phyloP scores from a whole-genome alignment of 495 filamentous ascomycete species.

The Aspergillus ellipticus region DNA sequence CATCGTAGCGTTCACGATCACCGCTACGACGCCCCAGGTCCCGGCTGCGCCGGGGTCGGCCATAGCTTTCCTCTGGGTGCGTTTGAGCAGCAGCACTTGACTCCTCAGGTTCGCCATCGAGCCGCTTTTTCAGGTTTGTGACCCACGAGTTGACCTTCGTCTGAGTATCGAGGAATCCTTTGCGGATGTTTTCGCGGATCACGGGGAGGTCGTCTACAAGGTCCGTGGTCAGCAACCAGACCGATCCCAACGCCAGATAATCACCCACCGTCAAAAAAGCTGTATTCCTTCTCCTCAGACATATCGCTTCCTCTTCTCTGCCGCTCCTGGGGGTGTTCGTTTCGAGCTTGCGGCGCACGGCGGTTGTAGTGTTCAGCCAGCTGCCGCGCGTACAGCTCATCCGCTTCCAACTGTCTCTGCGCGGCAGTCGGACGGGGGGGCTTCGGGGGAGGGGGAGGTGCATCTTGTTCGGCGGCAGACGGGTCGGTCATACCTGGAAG shows the following conservation, averaged over 20 bases:
- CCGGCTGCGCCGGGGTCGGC: slow-evolving; percentile 49
- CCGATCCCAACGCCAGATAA: not conserved
- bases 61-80: slow-evolving; percentile 40
- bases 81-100: slow-evolving; percentile 40
- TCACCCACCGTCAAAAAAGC: slow-evolving; percentile 75
- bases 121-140: slow-evolving; percentile 78
- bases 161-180: slow-evolving; percentile 94
- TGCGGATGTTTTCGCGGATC: slow-evolving; percentile 88
- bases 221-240: slow-evolving; percentile 12
- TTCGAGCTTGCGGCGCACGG: slow-evolving; percentile 36
- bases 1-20: slow-evolving; percentile 88
- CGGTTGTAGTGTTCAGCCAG: slow-evolving; percentile 84
- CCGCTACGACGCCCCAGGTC: slow-evolving; percentile 63
- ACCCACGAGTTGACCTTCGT: slow-evolving; percentile 91
- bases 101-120: slow-evolving; percentile 74
- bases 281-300: slow-evolving; percentile 66
- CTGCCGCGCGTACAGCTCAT: slow-evolving; percentile 91
- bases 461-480: slow-evolving; percentile 65
- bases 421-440: slow-evolving; percentile 71
- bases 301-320: slow-evolving; percentile 34
- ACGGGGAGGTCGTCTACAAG: slow-evolving; percentile 82
- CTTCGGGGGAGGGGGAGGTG: slow-evolving; percentile 64
- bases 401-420: slow-evolving; percentile 77
- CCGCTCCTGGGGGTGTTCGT: slow-evolving; percentile 32
- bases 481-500: slow-evolving; percentile 86